Evolutionary conservation across 441 rosid species (phyloP).

Genomic region (Bruguiera hainesii): DNA sequence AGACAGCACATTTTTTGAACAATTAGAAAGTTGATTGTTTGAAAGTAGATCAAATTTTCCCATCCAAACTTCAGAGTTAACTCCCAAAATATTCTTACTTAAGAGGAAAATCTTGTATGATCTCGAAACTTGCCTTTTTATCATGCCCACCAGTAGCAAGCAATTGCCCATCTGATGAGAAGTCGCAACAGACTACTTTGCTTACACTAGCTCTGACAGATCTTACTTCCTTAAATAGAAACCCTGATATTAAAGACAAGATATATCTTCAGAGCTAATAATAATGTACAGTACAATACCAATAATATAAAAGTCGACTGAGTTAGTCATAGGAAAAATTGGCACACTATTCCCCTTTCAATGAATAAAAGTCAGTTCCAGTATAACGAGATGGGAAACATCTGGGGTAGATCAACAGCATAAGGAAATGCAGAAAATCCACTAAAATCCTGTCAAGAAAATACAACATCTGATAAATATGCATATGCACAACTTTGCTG

Average conservation of each 20-base stretch:
- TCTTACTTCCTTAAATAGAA: conserved; percentile 65
- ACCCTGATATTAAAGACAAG: conserved; percentile 44
- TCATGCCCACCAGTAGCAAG: conserved; percentile 92
- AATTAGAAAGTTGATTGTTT: not conserved
- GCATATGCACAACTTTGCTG: conserved; percentile 52
- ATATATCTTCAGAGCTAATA: conserved; percentile 6
- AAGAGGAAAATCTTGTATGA: not conserved
- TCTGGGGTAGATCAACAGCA: not conserved
- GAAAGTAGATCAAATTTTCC: not conserved
- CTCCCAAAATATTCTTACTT: not conserved
- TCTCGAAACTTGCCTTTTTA: conserved; percentile 55
- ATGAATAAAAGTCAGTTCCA: no score
- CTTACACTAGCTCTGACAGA: conserved; percentile 63
- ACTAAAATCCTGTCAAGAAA: conserved; percentile 1
- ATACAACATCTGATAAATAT: not conserved
- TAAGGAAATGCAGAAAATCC: conserved; percentile 2
- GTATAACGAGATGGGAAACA: no score
- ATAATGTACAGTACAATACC: not conserved
- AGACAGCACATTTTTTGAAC: not conserved
- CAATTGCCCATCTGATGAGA: conserved; percentile 88
- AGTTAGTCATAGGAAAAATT: not conserved
- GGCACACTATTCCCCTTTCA: no score
- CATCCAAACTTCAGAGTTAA: not conserved
- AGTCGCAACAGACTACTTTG: conserved; percentile 79
- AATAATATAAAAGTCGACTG: not conserved